phyloP scores from a whole-genome alignment of 2,329 filamentous ascomycete species.

The Verticillium albo-atrum region DNA sequence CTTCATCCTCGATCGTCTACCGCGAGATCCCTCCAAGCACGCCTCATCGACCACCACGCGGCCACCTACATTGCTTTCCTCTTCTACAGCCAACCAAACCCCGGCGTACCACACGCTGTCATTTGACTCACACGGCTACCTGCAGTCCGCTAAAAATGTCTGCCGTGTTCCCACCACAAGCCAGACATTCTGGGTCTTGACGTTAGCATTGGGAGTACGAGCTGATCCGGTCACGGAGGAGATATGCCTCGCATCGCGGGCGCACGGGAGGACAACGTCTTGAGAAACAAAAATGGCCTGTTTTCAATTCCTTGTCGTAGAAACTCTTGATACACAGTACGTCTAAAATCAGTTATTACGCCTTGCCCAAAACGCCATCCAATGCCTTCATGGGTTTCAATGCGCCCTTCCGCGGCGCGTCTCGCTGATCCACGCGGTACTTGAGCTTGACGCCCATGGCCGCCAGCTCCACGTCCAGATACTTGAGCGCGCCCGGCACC shows the following conservation, averaged over 20 bases:
- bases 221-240: neutral
- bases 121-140: neutral
- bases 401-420: conserved; percentile 54
- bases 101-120: neutral
- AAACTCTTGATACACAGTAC: neutral
- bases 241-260: no score
- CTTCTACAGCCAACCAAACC: neutral
- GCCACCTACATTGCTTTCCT: neutral
- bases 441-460: conserved; percentile 96
- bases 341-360: neutral
- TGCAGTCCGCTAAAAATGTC: neutral
- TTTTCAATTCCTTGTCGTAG: neutral
- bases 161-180: neutral
- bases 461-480: conserved; percentile 88
- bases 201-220: neutral
- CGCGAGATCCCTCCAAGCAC: neutral
- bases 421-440: conserved; percentile 64
- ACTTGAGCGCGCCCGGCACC: conserved; percentile 88
- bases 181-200: neutral
- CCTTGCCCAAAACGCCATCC: conserved; percentile 4
- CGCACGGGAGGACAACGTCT: neutral
- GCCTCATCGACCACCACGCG: neutral
- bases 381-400: conserved; percentile 32
- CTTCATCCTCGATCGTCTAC: neutral
- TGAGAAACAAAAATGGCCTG: neutral